Evolutionary conservation across 495 filamentous ascomycete genomes (phyloP), one percentile per base, ranked within the genome.

Genomic region (Stereocaulon alpinum): DNA sequence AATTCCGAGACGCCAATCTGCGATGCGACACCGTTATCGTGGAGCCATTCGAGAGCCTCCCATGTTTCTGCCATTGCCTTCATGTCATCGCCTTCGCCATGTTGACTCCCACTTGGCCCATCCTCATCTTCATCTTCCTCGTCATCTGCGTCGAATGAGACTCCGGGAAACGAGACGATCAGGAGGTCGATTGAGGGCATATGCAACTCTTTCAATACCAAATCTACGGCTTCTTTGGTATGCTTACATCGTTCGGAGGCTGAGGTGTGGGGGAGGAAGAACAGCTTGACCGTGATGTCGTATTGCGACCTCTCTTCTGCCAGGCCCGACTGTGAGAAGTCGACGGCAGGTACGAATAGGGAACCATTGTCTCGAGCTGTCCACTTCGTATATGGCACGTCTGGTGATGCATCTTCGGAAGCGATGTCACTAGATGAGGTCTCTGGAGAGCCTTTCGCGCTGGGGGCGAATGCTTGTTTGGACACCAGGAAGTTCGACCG

Each of bases 221-320:
- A 70, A 61, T 82, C 77, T 65, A 95, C 78, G 1, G 91, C 91
- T 66, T 93, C 86, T 42, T 77, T 69, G 17, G 86, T 86, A 70
- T 94, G 83, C 57, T 74, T 73, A 60, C 75, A 76, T 58, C 91
- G 79, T 55, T 81, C 72, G 29, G 74, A 74, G 0, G 80, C 74
- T 12, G 83, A 76, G 18, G 87, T 81, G 30, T 78, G 79, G 3
- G 89, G 88, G 18, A 95, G 78, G 70, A 92, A 94, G 79, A 96
- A 96, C 22, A 96, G 73, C 69, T 96, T 96, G 44, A 89, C 83
- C 0, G 91, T 96, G 68, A 95, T 94, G 71, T 95, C 88, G 75
- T 96, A 95, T 63, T 88, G 82, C 56, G 77, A 73, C 6, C 84
- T 77, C 64, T 93, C 88, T 68, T 95, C 91, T 30, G 84, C 74